Evolutionary conservation across 306 rosid species (phyloP).

Genomic region (Hippophae gyantsensis): DNA sequence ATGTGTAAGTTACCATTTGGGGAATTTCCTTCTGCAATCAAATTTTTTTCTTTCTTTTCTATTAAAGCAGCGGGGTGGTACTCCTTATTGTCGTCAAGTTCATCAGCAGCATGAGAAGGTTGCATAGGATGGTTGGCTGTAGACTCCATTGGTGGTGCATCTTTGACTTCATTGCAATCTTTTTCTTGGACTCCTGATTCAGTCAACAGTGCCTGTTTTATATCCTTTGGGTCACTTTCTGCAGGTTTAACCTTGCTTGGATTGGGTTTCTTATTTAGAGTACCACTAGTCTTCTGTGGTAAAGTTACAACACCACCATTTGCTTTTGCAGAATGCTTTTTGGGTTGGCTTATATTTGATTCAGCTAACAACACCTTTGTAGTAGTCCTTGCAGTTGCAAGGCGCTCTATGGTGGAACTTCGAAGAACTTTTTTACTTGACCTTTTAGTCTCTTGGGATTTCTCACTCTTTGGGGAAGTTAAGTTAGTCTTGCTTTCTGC

Average conservation of each 20-base stretch:
- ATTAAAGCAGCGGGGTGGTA: slow-evolving; percentile 24
- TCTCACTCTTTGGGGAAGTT: slow-evolving; percentile 36
- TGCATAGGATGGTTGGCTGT: slow-evolving; percentile 22
- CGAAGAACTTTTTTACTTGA: slow-evolving; percentile 48
- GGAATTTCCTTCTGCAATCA: slow-evolving; percentile 17
- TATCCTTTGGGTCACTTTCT: slow-evolving; percentile 26
- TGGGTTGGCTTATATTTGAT: slow-evolving; percentile 33
- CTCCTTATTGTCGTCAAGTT: slow-evolving; percentile 31
- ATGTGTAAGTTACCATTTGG: slow-evolving; percentile 17
- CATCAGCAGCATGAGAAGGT: slow-evolving; percentile 18
- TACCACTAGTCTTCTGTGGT: slow-evolving; percentile 33
- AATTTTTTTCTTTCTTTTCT: slow-evolving; percentile 26
- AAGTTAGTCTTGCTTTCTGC: slow-evolving; percentile 24
- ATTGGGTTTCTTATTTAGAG: slow-evolving; percentile 46
- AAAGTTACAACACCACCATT: slow-evolving; percentile 22
- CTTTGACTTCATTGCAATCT: slow-evolving; percentile 26
- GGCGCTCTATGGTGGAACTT: slow-evolving; percentile 79
- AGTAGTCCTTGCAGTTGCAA: slow-evolving; percentile 48
- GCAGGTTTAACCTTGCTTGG: slow-evolving; percentile 47
- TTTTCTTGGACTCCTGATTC: slow-evolving; percentile 27
- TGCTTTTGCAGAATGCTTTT: slow-evolving; percentile 44
- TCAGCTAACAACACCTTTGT: slow-evolving; percentile 35
- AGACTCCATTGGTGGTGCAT: slow-evolving; percentile 28
- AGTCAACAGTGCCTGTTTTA: slow-evolving; percentile 27
- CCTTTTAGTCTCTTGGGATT: slow-evolving; percentile 48